phyloP scores from a whole-genome alignment of 768 basidiomycete genomes.

The Candolleomyces aberdarensis region DNA sequence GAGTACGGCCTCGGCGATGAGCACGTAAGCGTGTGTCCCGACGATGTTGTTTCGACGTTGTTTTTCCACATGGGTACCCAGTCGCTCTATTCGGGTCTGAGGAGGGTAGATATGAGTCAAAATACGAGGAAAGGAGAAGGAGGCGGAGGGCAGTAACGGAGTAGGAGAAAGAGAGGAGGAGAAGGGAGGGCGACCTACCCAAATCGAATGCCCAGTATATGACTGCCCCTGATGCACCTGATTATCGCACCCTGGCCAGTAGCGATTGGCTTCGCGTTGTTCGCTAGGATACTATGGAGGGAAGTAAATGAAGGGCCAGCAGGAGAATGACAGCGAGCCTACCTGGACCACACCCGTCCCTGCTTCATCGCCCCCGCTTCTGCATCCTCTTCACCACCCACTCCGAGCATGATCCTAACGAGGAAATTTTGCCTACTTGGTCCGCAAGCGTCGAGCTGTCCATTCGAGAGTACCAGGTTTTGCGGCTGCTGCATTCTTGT shows the following conservation, averaged over 20 bases:
- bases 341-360: slow-evolving; percentile 62
- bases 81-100: slow-evolving; percentile 44
- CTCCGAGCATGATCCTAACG: slow-evolving; percentile 45
- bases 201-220: slow-evolving; percentile 79
- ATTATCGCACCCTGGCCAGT: slow-evolving; percentile 80
- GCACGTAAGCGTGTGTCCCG: slow-evolving; percentile 75
- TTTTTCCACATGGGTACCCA: slow-evolving; percentile 95
- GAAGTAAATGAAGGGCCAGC: not conserved
- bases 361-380: slow-evolving; percentile 40
- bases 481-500: too few relatives aligned
- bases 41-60: slow-evolving; percentile 83
- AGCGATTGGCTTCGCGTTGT: slow-evolving; percentile 58
- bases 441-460: slow-evolving; percentile 42
- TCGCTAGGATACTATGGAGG: slow-evolving; percentile 69
- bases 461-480: slow-evolving; percentile 45
- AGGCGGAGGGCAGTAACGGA: not conserved
- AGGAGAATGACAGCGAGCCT: not conserved
- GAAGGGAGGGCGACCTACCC: slow-evolving; percentile 41
- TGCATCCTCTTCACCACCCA: slow-evolving; percentile 29
- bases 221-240: slow-evolving; percentile 58
- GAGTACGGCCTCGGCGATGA: slow-evolving; percentile 66
- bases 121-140: not conserved
- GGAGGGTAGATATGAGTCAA: slow-evolving; percentile 6
- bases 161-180: not conserved
- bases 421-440: too few relatives aligned